phyloP scores from a whole-genome alignment of 2,329 filamentous ascomycete genomes.

The Epichloe baconii region DNA sequence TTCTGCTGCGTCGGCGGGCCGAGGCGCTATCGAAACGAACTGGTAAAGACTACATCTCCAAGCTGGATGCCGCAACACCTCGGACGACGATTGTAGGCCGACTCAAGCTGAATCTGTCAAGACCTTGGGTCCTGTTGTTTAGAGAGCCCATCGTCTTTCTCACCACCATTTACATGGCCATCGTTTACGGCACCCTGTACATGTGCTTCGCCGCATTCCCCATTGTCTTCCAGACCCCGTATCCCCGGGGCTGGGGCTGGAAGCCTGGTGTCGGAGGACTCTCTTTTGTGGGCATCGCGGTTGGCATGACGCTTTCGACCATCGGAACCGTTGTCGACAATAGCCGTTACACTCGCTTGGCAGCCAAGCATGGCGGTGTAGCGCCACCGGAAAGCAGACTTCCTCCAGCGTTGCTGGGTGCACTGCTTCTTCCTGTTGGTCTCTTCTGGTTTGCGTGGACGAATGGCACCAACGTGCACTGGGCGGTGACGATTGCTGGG shows the following conservation, averaged over 20 bases:
- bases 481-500: slow-evolving; percentile 35
- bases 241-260: slow-evolving; percentile 36
- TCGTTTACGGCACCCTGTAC: slow-evolving; percentile 41
- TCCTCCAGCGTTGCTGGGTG: slow-evolving; percentile 45
- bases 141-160: slow-evolving; percentile 53
- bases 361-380: slow-evolving; percentile 36
- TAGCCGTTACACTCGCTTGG: slow-evolving; percentile 34
- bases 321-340: slow-evolving; percentile 39
- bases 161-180: slow-evolving; percentile 50
- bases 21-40: slow-evolving; percentile 35
- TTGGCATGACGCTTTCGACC: slow-evolving; percentile 48
- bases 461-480: slow-evolving; percentile 41
- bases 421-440: slow-evolving; percentile 42
- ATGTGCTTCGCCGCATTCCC: slow-evolving; percentile 42
- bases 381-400: slow-evolving; percentile 52
- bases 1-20: slow-evolving; percentile 41
- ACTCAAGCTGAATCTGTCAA: slow-evolving; percentile 42
- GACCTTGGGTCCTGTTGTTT: slow-evolving; percentile 54
- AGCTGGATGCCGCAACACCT: slow-evolving; percentile 30
- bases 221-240: slow-evolving; percentile 43
- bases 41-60: slow-evolving; percentile 42
- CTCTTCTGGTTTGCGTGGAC: slow-evolving; percentile 58
- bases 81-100: slow-evolving; percentile 30
- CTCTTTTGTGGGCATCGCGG: slow-evolving; percentile 46
- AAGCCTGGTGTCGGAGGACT: slow-evolving; percentile 44